phyloP scores from a whole-genome alignment of 2,329 filamentous ascomycete species.

The Pseudopyricularia cyperi region DNA sequence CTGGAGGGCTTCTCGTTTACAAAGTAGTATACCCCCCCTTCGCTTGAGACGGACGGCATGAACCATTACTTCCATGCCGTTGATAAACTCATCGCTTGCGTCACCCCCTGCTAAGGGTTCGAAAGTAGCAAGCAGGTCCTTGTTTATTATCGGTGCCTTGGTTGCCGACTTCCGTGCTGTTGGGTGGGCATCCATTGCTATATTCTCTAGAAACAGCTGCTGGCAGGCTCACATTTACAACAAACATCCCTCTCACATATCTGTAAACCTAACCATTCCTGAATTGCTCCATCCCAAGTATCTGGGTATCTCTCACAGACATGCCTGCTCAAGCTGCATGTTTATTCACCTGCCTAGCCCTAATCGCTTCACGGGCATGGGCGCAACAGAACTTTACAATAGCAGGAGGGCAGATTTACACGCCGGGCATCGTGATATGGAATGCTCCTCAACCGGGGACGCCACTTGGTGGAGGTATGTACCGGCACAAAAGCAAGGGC shows the following conservation, averaged over 20 bases:
- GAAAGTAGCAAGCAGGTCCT: not conserved
- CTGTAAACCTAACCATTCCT: no score
- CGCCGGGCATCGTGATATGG: conserved; percentile 53
- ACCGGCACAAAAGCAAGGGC: not conserved
- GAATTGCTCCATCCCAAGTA: no score
- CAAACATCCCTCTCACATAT: no score
- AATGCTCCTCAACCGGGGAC: conserved; percentile 54
- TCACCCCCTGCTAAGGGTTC: not conserved
- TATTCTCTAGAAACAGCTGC: no score
- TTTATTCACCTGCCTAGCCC: not conserved
- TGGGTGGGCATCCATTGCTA: not conserved
- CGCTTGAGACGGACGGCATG: not conserved
- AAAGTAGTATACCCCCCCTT: not conserved
- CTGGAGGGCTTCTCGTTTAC: no score
- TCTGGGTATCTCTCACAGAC: no score
- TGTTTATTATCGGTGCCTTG: no score
- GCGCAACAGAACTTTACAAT: conserved; percentile 38
- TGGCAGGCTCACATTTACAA: no score
- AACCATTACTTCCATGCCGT: not conserved
- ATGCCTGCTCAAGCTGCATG: not conserved
- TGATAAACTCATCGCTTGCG: not conserved
- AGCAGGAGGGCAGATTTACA: conserved; percentile 54
- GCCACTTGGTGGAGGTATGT: conserved; percentile 48
- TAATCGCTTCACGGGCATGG: conserved; percentile 11
- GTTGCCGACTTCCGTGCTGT: not conserved